Evolutionary conservation across 1,284 basidiomycete species (phyloP).

Genomic region (Lentinula novae-zelandiae): DNA sequence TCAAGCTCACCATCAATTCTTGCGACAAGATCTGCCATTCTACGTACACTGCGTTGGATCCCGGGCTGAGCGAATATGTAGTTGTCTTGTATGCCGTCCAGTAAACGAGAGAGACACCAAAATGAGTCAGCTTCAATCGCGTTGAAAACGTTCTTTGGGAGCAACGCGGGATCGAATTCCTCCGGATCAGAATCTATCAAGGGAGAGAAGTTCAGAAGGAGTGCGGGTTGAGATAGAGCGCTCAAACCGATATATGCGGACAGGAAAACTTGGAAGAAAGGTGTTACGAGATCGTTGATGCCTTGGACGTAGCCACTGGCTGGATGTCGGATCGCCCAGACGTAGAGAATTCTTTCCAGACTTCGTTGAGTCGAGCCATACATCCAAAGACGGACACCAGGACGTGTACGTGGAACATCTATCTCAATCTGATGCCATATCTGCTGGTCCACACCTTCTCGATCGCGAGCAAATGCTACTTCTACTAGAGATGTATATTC

Average conservation of each 20-base stretch:
- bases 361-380: conserved; percentile 82
- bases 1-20: conserved; percentile 78
- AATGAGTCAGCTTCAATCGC: conserved; percentile 95
- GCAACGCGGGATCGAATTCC: conserved; percentile 74
- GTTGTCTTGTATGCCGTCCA: conserved; percentile 97
- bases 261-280: conserved; percentile 93
- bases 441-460: conserved; percentile 82
- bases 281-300: conserved; percentile 95
- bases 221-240: conserved; percentile 12
- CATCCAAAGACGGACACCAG: conserved; percentile 91
- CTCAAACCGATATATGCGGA: conserved; percentile 82
- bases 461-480: conserved; percentile 86
- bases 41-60: conserved; percentile 85
- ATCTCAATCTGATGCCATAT: conserved; percentile 99
- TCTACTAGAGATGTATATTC: conserved; percentile 91
- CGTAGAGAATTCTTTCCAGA: conserved; percentile 90
- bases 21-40: conserved; percentile 90
- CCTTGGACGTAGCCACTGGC: conserved; percentile 97
- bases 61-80: conserved; percentile 95
- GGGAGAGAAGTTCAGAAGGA: conserved; percentile 10
- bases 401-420: conserved; percentile 90
- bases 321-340: conserved; percentile 97
- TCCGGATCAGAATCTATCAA: conserved; percentile 81
- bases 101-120: conserved; percentile 91
- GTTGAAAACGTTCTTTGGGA: conserved; percentile 67